Base-by-base conservation (phyloP, 371 early-diverging fungal species). In the Homolaphlyctis polyrhiza region DNA sequence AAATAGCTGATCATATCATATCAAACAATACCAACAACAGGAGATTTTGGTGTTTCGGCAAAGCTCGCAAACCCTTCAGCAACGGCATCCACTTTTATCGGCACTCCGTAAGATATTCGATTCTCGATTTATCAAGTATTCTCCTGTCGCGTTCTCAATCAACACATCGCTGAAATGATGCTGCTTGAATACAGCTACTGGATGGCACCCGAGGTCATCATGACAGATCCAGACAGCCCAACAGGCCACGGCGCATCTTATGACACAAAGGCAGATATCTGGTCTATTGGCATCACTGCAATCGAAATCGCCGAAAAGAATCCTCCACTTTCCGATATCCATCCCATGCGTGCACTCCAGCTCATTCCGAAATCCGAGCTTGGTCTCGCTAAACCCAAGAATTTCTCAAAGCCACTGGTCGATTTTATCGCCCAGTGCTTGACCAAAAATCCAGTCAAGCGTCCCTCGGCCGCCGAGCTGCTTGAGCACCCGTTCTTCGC, bases 281-380 rank as follows among this genome's bases (percentile, higher is more conserved):
- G 99, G 99, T 92, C 94, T 48, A 77, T 99, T 34, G 99, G 99
- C 13, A 97, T 99, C 63, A 96, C 98, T 2, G 94, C 98, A 0
- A 95, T 97, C 35, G 98, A 99, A 76, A 78, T 99, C 50, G 94
- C 96, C 48, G 67, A 65, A 23, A 80, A 80, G 30, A 58, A 68
- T 23, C 81, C 84, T 8, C 84, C 84, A n/a, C 66, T 75, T 50
- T 52, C 75, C 23, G 71, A 82, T 35, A 62, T 82, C 30, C 84
- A 79, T 60, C 84, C 84, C n/a, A 76, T 84, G 73, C 59, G 70
- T 60, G 84, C 73, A 89, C 82, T 97, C 35, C 94, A 95, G 66
- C 79, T 91, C 60, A 97, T 95, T 50, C 96, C 95, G 39, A 93
- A 93, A 70, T 90, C 89, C 63, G 86, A 89, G 4, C 95, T n/a